phyloP scores from a whole-genome alignment of 2,329 filamentous ascomycete species.

The Lojkania enalia region DNA sequence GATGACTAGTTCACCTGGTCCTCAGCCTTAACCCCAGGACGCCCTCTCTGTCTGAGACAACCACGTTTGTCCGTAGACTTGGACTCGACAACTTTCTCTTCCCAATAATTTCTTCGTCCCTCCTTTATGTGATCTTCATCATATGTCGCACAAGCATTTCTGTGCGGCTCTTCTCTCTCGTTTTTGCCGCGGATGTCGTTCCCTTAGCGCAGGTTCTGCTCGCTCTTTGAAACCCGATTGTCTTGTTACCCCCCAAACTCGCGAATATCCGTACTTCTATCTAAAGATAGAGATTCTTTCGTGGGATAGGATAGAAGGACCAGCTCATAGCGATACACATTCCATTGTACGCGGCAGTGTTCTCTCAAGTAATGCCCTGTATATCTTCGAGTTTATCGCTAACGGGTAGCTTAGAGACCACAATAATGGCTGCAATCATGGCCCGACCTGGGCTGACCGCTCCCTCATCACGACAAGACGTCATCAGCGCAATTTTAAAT shows the following conservation, averaged over 20 bases:
- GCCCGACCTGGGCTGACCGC: constrained; percentile 28
- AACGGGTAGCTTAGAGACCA: constrained; percentile 1
- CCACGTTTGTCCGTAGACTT: constrained; percentile 29
- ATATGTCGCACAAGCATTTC: constrained; percentile 1
- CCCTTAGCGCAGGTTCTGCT: not conserved
- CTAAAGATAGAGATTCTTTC: too few relatives aligned
- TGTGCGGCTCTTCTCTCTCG: not conserved
- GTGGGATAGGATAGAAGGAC: too few relatives aligned
- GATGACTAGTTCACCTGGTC: constrained; percentile 29
- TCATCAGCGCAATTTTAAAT: constrained; percentile 44
- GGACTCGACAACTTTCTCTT: constrained; percentile 23
- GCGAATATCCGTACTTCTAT: too few relatives aligned
- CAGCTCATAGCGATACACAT: too few relatives aligned
- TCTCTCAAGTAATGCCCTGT: too few relatives aligned
- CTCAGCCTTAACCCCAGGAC: constrained; percentile 35
- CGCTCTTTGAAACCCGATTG: not conserved
- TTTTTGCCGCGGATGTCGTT: not conserved
- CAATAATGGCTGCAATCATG: constrained; percentile 32
- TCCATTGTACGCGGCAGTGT: too few relatives aligned
- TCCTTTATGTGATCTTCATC: constrained; percentile 1
- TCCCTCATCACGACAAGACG: constrained; percentile 40
- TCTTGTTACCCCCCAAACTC: too few relatives aligned
- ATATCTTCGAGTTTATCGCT: too few relatives aligned
- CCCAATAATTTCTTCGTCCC: constrained; percentile 9
- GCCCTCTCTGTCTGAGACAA: constrained; percentile 37